Base-by-base conservation (phyloP, 768 basidiomycete genomes). In the Boletellus emodensis region DNA sequence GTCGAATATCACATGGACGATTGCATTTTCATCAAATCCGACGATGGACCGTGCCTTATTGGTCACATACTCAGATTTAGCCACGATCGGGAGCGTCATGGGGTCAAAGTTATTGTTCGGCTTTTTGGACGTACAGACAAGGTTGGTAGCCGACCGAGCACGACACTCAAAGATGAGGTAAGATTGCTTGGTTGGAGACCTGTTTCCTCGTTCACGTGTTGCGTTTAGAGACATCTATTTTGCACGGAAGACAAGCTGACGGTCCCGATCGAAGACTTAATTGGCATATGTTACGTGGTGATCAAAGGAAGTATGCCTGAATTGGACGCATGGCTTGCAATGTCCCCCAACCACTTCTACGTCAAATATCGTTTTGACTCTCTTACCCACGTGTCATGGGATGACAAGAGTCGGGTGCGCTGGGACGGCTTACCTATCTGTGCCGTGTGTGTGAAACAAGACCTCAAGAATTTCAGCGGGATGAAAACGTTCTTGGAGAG, bases 261-360 rank as follows among this genome's bases (percentile, higher is more conserved):
- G 51, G 61, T 9, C 54, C 77, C 15, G 34, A 61, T 30, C 61
- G 74, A 32, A 48, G 62, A 73, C 10, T 61, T 89, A 12, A 65
- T 85, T 20, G 69, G 69, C 3, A 66, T 76, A 0, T 78, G 82
- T 51, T 74, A 68, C 40, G 83, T 81, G 22, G 67, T 78, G 11
- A 69, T 77, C 11, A 61, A 66, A 10, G 55, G 60, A 17, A 52
- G 62, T 13, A 53, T 70, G 40, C 61, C 61, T 8, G 64, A 68
- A 32, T 51, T 79, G 26, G 61, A 74, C 30, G 57, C 66, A 0
- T 83, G 83, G 83, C 61, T 84, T 3, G 57, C 70, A 12, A 58
- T 73, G 20, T 83, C 83, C 1, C 75, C 81, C 0, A 64, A 74
- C 24, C 80, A 82, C 49, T 89, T 85, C 63, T 87, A 77, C 48